phyloP scores from a whole-genome alignment of 1,284 basidiomycete species.

The Melampsora larici-populina region DNA sequence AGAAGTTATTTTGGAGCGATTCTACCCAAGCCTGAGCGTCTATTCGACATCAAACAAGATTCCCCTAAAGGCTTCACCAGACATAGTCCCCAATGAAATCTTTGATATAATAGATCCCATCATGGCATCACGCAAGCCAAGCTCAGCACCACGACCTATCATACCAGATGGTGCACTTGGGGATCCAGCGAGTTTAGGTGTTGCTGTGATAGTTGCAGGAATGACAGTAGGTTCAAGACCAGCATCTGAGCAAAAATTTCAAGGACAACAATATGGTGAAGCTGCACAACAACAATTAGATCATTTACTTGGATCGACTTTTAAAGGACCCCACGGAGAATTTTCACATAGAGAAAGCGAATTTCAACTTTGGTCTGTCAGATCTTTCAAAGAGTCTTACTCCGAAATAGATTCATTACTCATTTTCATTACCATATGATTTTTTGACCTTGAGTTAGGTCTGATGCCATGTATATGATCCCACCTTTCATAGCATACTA shows the following conservation, averaged over 20 bases:
- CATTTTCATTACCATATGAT: background rate
- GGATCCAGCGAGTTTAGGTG: constrained; percentile 77
- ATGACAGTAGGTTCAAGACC: constrained; percentile 11
- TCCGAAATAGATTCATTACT: constrained; percentile 57
- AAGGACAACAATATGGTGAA: constrained; percentile 60
- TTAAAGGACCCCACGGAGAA: constrained; percentile 64
- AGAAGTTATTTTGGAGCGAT: constrained; percentile 5
- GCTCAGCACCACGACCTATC: background rate
- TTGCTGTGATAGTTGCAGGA: constrained; percentile 69
- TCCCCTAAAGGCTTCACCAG: constrained; percentile 1
- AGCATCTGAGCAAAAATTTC: constrained; percentile 10
- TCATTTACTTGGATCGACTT: constrained; percentile 66
- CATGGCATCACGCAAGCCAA: background rate
- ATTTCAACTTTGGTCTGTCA: constrained; percentile 59
- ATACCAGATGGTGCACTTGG: constrained; percentile 63
- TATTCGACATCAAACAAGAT: constrained; percentile 9
- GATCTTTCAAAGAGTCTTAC: background rate
- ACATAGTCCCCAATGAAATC: background rate
- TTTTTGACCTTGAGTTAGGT: constrained; percentile 52
- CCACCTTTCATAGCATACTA: constrained; percentile 90
- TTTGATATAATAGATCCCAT: constrained; percentile 22
- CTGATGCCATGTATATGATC: constrained; percentile 79
- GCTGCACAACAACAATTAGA: constrained; percentile 70
- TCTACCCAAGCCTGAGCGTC: constrained; percentile 14
- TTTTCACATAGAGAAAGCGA: constrained; percentile 70